These are phyloP conservation scores for Paramecium tetraurelia DNA, from an alignment of 73 alveolate species.

Conservation along the genomic window DNA sequence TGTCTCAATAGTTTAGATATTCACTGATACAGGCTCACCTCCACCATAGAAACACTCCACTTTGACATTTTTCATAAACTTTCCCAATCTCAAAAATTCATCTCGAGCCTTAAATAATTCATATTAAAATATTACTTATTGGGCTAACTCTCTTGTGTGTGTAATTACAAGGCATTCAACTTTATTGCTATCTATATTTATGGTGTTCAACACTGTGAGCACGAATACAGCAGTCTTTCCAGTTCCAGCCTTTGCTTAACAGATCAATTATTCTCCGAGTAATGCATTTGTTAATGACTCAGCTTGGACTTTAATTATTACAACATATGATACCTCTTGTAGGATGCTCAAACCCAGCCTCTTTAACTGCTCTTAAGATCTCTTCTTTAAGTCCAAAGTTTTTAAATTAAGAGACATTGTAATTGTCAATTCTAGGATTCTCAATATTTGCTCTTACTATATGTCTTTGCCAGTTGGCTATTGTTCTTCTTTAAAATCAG, in stretches of 20 bases:
- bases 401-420: constrained; percentile 49
- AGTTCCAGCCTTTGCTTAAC: constrained; percentile 99
- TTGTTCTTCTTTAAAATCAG: constrained; percentile 22
- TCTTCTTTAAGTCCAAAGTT: constrained; percentile 58
- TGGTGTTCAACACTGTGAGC: constrained; percentile 92
- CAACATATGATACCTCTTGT: constrained; percentile 36
- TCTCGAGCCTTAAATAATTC: constrained; percentile 63
- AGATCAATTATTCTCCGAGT: constrained; percentile 53
- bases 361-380: constrained; percentile 59
- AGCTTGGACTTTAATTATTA: constrained; percentile 26
- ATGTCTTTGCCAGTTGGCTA: background rate
- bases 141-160: constrained; percentile 99
- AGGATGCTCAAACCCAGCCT: constrained; percentile 64
- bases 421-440: constrained; percentile 35
- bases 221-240: constrained; percentile 99
- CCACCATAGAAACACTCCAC: constrained; percentile 97
- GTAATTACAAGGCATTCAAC: constrained; percentile 94
- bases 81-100: constrained; percentile 94
- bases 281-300: constrained; percentile 57
- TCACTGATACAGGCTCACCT: constrained; percentile 83
- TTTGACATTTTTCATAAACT: constrained; percentile 83
- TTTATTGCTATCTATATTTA: constrained; percentile 94
- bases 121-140: constrained; percentile 69
- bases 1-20: constrained; percentile 83
- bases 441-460: constrained; percentile 22